Percentiles rank a stretch among this genome's conserved stretches.
Evolutionary conservation across 257 asterid species (phyloP).

Genomic region (Handroanthus guayacan): DNA sequence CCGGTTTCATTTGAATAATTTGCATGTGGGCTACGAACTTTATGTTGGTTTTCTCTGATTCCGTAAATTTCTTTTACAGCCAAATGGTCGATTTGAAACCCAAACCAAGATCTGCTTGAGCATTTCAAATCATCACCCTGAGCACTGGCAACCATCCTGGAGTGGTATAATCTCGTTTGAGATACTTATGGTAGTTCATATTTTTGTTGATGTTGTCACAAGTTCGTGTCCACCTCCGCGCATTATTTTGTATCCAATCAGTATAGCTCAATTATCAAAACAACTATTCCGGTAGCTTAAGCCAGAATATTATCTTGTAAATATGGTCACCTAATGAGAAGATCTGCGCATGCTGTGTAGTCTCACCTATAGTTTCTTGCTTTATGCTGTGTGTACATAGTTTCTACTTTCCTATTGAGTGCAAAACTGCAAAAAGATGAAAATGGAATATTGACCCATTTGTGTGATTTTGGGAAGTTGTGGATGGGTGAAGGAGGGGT

Average conservation of each 20-base stretch:
- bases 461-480: no score
- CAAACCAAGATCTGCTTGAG: constrained; percentile 98
- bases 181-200: background rate
- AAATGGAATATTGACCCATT: no score
- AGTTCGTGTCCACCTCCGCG: background rate
- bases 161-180: constrained; percentile 63
- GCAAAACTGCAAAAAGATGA: no score
- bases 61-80: constrained; percentile 52
- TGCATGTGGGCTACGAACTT: background rate
- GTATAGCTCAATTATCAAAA: constrained; percentile 1
- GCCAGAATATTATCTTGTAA: background rate
- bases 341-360: background rate
- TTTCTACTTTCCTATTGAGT: no score
- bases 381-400: no score
- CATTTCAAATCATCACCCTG: constrained; percentile 97
- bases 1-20: constrained; percentile 17
- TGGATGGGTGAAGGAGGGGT: no score
- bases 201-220: background rate
- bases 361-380: no score
- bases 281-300: constrained; percentile 9
- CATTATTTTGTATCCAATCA: background rate
- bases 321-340: background rate
- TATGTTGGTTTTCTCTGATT: constrained; percentile 14
- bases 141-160: constrained; percentile 99
- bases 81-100: constrained; percentile 94